A percentile compares a stretch with the other conserved stretches of the same genome.
Evolutionary conservation across 495 filamentous ascomycete species (phyloP).

Genomic region (Cudoniella acicularis): DNA sequence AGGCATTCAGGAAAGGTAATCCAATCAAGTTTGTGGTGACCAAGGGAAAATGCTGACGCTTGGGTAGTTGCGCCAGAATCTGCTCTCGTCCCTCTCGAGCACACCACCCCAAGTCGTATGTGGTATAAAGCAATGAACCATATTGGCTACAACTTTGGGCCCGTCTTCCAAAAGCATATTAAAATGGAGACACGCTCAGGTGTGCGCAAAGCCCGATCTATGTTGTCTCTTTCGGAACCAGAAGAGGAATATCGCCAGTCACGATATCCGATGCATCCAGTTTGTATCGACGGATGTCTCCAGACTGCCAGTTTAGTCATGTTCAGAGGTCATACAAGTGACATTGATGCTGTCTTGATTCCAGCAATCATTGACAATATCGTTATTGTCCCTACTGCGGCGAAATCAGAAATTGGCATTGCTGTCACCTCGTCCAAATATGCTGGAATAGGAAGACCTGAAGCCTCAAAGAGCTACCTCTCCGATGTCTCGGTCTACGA

Average conservation of each 20-base stretch:
- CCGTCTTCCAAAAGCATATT: conserved; percentile 15
- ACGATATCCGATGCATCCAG: conserved; percentile 38
- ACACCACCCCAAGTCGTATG: background rate
- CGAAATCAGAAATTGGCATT: background rate
- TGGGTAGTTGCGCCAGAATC: background rate
- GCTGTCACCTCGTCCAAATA: background rate
- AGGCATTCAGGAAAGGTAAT: background rate
- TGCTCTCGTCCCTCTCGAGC: conserved; percentile 10
- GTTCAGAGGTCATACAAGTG: background rate
- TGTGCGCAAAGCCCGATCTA: background rate
- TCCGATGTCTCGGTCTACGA: background rate
- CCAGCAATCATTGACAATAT: conserved; percentile 16
- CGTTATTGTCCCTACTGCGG: background rate
- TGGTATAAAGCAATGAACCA: conserved; percentile 28
- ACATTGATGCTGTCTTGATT: conserved; percentile 10
- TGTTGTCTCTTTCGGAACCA: conserved; percentile 13
- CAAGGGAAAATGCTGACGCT: background rate
- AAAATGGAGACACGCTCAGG: background rate
- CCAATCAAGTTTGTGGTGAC: background rate
- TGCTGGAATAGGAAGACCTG: background rate
- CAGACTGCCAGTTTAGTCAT: conserved; percentile 6
- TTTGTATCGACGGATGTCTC: conserved; percentile 34
- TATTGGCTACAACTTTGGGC: conserved; percentile 23
- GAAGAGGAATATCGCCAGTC: conserved; percentile 9
- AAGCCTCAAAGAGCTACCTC: background rate